These are phyloP conservation scores for Amaranthus hypochondriacus DNA, from an alignment of 148 eudicot species.

Conservation along the genomic window DNA sequence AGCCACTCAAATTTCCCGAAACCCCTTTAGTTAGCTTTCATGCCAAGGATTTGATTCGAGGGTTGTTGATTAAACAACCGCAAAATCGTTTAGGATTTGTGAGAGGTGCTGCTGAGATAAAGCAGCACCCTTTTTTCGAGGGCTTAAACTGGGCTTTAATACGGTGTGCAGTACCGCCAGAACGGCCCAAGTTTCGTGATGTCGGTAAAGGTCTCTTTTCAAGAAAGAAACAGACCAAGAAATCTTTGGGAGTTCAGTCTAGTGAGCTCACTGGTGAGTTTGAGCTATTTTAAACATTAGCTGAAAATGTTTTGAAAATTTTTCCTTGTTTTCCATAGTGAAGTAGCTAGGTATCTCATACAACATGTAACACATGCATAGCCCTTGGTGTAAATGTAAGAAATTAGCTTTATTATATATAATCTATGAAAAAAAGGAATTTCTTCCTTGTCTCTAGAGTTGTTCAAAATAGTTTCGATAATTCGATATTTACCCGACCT, in stretches of 20 bases:
- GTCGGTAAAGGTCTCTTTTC: conserved; percentile 18
- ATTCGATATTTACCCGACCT: too few species aligned
- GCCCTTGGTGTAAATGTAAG: conserved; percentile 32
- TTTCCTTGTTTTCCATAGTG: conserved; percentile 12
- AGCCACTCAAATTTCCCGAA: conserved; percentile 52
- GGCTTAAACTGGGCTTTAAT: conserved; percentile 82
- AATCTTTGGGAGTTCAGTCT: conserved; percentile 14
- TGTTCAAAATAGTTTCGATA: too few species aligned
- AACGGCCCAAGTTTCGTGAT: conserved; percentile 44
- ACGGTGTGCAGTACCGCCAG: conserved; percentile 69
- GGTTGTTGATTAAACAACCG: conserved; percentile 60
- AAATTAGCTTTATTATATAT: conserved; percentile 12
- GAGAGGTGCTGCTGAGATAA: conserved; percentile 73
- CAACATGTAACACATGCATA: conserved; percentile 18
- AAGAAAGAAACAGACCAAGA: conserved; percentile 23
- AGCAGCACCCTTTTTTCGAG: conserved; percentile 70
- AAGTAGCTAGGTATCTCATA: conserved; percentile 18
- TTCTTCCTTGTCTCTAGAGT: not conserved
- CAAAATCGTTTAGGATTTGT: conserved; percentile 58
- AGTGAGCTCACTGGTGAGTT: conserved; percentile 38
- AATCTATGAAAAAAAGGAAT: conserved; percentile 6
- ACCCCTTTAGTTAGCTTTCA: conserved; percentile 53
- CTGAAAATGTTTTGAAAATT: not conserved
- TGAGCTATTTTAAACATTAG: conserved; percentile 45
- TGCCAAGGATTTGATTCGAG: conserved; percentile 59